phyloP scores from a whole-genome alignment of 2,329 filamentous ascomycete species.

The Blumeria graminis region DNA sequence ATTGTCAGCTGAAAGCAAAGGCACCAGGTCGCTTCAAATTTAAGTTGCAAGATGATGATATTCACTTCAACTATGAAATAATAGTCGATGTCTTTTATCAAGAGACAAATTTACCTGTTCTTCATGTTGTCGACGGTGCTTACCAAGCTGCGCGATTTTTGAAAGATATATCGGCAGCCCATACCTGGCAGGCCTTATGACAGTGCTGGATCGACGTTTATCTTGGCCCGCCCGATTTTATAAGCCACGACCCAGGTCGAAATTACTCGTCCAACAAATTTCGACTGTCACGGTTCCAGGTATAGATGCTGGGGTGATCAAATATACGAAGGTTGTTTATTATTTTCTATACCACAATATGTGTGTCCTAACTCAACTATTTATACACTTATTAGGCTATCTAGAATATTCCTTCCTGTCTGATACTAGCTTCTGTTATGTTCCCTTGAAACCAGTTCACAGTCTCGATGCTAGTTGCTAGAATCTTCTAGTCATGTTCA shows the following conservation, averaged over 20 bases:
- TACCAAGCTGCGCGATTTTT: conserved; percentile 1
- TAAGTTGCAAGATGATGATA: neutral
- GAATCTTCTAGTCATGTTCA: too few relatives aligned
- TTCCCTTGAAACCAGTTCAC: too few relatives aligned
- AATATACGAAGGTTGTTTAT: too few relatives aligned
- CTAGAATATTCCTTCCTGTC: too few relatives aligned
- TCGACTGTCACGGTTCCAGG: too few relatives aligned
- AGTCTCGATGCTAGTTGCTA: too few relatives aligned
- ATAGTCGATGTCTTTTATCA: conserved; percentile 3
- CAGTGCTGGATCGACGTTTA: conserved; percentile 3
- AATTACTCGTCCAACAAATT: conserved; percentile 4
- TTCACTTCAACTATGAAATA: conserved; percentile 2
- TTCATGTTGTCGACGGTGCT: conserved; percentile 1
- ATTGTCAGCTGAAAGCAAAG: neutral
- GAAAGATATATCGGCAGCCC: neutral
- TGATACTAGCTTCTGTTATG: too few relatives aligned
- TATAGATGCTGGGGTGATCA: too few relatives aligned
- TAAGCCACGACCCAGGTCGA: neutral
- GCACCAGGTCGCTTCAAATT: neutral
- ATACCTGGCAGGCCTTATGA: conserved; percentile 1
- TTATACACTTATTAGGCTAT: too few relatives aligned
- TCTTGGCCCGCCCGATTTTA: conserved; percentile 1
- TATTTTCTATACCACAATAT: too few relatives aligned
- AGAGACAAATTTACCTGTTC: neutral
- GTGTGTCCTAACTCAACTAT: too few relatives aligned